Conservation (phyloP, 345 rosid species). For the Triadica sebifera region DNA sequence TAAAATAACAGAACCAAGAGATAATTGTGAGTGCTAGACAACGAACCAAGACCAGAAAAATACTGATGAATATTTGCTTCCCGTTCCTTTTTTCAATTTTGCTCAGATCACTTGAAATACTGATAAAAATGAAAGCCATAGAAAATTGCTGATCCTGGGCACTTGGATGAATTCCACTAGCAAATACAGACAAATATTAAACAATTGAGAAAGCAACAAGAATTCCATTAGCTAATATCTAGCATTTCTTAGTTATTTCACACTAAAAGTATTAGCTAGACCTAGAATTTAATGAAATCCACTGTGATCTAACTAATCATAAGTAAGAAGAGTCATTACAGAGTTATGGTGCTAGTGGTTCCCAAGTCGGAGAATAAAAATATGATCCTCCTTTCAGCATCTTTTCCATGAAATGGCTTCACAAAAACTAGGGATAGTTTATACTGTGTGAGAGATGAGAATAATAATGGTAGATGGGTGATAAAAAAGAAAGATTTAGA, state of each 20-base stretch:
- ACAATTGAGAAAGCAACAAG: not conserved
- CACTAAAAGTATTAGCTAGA: not conserved
- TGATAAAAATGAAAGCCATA: not conserved
- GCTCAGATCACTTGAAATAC: not conserved
- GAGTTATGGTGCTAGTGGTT: not conserved
- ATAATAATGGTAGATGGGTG: not conserved
- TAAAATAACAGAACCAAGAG: not conserved
- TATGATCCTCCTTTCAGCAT: not conserved
- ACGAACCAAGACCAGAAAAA: conserved; percentile 3
- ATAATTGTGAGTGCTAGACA: not conserved
- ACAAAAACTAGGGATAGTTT: not conserved
- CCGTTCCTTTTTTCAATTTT: not conserved
- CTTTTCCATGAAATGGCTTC: not conserved
- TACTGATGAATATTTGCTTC: not conserved
- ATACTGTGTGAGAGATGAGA: not conserved
- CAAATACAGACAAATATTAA: not conserved
- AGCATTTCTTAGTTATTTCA: not conserved
- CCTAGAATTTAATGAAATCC: not conserved
- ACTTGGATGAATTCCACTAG: not conserved
- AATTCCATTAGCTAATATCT: not conserved
- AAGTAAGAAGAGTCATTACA: not conserved
- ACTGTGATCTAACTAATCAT: not conserved
- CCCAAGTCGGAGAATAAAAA: not conserved
- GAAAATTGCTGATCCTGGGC: not conserved
- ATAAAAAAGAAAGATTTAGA: not conserved